Percentiles rank a stretch among this genome's conserved stretches.
Evolutionary conservation across 1,139 yeast genomes (phyloP).

Genomic region (Kodamaea alishanica): DNA sequence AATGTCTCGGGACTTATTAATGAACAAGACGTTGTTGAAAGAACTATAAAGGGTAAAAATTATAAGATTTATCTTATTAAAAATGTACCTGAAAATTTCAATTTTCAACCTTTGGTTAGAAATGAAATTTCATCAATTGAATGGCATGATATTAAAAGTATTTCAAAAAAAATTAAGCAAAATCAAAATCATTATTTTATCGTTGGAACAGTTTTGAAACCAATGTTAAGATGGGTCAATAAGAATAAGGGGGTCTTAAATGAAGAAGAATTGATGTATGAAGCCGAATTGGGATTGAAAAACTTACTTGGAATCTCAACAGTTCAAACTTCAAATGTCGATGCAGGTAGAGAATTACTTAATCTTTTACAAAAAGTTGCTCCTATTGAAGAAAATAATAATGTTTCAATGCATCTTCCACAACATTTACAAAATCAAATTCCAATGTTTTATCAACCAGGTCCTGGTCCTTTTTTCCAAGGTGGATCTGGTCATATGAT

Average conservation of each 20-base stretch:
- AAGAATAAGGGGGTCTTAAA: constrained; percentile 50
- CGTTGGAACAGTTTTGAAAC: constrained; percentile 58
- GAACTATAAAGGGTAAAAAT: constrained; percentile 79
- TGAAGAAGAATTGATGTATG: constrained; percentile 52
- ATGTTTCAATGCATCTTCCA: constrained; percentile 25
- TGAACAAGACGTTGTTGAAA: constrained; percentile 72
- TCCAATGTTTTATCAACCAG: constrained; percentile 19
- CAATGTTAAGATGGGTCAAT: constrained; percentile 54
- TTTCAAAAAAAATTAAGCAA: constrained; percentile 35
- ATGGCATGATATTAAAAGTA: constrained; percentile 41
- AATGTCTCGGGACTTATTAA: constrained; percentile 67
- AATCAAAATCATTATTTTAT: constrained; percentile 52
- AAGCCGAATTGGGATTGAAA: constrained; percentile 65
- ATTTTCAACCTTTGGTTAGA: constrained; percentile 76
- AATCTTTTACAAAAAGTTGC: constrained; percentile 54
- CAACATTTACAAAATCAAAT: constrained; percentile 30
- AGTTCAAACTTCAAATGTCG: constrained; percentile 32
- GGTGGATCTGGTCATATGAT: constrained; percentile 3
- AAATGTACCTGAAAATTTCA: constrained; percentile 73
- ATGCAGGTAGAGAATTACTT: constrained; percentile 74
- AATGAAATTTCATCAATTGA: constrained; percentile 70
- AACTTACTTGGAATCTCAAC: constrained; percentile 47
- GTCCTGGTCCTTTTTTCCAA: constrained; percentile 6
- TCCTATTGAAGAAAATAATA: constrained; percentile 8
- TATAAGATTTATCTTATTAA: constrained; percentile 77